These are phyloP conservation scores for Elsinoe ampelina DNA, from an alignment of 2,329 filamentous ascomycete species.

Conservation along the genomic window DNA sequence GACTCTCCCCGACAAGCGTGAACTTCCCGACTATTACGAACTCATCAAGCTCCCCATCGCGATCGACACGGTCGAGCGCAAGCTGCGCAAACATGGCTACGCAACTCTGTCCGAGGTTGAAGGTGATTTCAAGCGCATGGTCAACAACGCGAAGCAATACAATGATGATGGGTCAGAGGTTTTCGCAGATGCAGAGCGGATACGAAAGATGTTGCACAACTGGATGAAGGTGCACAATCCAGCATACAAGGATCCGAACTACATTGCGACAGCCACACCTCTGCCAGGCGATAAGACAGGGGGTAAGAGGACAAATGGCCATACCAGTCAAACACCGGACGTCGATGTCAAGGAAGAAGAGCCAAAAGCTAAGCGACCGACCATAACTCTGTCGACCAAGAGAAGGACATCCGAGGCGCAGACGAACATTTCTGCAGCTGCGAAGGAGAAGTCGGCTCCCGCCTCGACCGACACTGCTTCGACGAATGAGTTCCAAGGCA, in stretches of 20 bases:
- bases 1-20: constrained; percentile 18
- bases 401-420: neutral
- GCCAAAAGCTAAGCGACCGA: constrained; percentile 20
- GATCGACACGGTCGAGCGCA: constrained; percentile 64
- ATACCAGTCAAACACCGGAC: constrained; percentile 17
- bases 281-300: constrained; percentile 45
- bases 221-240: constrained; percentile 83
- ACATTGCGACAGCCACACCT: constrained; percentile 64
- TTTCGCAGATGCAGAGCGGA: constrained; percentile 76
- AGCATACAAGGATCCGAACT: constrained; percentile 61
- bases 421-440: neutral
- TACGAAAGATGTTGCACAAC: constrained; percentile 77
- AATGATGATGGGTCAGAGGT: constrained; percentile 63
- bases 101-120: constrained; percentile 64
- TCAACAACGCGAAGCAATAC: constrained; percentile 77
- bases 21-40: constrained; percentile 66
- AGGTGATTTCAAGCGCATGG: constrained; percentile 78
- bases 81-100: constrained; percentile 61
- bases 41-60: constrained; percentile 70
- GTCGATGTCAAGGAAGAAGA: constrained; percentile 19
- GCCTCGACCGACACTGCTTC: neutral
- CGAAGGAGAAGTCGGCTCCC: neutral
- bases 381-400: constrained; percentile 11
- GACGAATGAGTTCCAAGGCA: constrained; percentile 53
- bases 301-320: constrained; percentile 21